These are phyloP conservation scores for Arctium lappa DNA, from an alignment of 129 eudicot species.

Conservation along the genomic window DNA sequence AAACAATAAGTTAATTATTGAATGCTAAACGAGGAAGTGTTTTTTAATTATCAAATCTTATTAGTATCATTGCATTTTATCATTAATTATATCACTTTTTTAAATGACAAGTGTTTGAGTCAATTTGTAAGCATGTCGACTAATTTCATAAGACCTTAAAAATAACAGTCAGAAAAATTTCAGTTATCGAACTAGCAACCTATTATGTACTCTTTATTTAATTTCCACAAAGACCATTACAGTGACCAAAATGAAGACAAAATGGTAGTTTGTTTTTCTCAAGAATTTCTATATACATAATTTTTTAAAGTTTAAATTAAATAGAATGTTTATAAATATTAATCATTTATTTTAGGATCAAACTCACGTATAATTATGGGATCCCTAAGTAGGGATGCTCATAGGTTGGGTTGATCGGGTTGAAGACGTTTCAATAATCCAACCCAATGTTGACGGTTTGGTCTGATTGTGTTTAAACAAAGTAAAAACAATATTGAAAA, in stretches of 20 bases:
- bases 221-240: background rate
- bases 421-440: too few relatives aligned
- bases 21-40: constrained; percentile 21
- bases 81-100: background rate
- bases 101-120: background rate
- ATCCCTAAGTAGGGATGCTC: too few relatives aligned
- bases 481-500: too few relatives aligned
- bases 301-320: background rate
- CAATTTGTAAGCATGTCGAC: background rate
- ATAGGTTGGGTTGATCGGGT: too few relatives aligned
- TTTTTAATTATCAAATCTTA: background rate
- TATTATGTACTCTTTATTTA: background rate
- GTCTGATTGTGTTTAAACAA: too few relatives aligned
- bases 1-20: background rate
- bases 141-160: too few relatives aligned
- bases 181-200: background rate
- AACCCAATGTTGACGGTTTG: too few relatives aligned
- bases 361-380: too few relatives aligned
- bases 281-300: background rate
- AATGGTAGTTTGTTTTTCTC: background rate
- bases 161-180: too few relatives aligned
- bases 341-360: background rate
- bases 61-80: background rate
- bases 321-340: background rate
- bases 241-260: background rate